phyloP scores from a whole-genome alignment of 2,329 filamentous ascomycete species.

The Aureobasidium zeae region DNA sequence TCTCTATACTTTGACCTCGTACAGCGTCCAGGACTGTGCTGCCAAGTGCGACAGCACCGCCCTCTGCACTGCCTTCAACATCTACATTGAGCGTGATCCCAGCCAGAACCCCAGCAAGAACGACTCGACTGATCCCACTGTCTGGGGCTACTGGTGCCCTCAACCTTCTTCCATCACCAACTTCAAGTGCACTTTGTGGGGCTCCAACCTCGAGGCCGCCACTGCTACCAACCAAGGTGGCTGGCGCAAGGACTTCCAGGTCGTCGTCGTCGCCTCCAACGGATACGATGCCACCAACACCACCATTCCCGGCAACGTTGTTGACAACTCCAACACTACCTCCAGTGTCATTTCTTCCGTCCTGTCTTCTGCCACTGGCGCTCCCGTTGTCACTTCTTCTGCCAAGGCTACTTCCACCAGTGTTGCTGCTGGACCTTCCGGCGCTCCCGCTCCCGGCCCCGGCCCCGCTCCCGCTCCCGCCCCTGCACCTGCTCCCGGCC shows the following conservation, averaged over 20 bases:
- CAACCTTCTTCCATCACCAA: conserved; percentile 24
- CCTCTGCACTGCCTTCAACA: conserved; percentile 20
- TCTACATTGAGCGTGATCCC: conserved; percentile 21
- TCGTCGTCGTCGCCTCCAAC: conserved; percentile 18
- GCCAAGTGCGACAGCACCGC: conserved; percentile 19
- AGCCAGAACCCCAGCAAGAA: conserved; percentile 19
- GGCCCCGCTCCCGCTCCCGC: conserved; percentile 1
- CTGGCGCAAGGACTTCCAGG: conserved; percentile 18
- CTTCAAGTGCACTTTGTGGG: conserved; percentile 28
- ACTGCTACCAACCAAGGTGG: conserved; percentile 18
- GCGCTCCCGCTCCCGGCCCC: background rate
- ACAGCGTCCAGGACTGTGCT: conserved; percentile 19
- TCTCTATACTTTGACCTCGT: conserved; percentile 20
- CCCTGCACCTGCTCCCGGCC: background rate
- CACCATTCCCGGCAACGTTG: conserved; percentile 7
- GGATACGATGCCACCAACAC: conserved; percentile 19
- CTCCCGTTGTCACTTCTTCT: background rate
- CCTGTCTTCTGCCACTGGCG: background rate
- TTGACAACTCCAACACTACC: conserved; percentile 13
- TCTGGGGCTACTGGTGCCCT: conserved; percentile 22
- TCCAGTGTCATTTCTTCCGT: background rate
- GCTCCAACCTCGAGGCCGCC: conserved; percentile 20
- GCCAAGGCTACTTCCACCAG: background rate
- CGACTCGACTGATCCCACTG: conserved; percentile 17
- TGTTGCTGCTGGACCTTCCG: background rate